Conservation (phyloP, 257 asterid genomes). For the Avicennia marina region DNA sequence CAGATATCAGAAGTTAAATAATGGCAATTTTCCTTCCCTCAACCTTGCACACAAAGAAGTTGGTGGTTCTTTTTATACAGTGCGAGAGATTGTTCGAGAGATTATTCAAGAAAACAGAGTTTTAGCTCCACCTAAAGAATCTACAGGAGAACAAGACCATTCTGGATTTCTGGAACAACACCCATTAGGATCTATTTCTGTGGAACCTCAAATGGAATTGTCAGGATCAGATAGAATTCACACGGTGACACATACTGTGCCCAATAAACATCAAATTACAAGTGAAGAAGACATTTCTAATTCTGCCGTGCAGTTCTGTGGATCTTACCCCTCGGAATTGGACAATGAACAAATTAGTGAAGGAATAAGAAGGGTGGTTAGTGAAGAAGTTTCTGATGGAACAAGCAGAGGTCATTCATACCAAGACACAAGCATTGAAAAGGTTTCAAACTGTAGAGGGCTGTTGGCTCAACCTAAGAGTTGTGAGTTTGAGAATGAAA, state of each 20-base stretch:
- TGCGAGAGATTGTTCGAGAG: slow-evolving; percentile 70
- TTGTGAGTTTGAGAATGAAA: slow-evolving; percentile 19
- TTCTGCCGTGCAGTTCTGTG: slow-evolving; percentile 18
- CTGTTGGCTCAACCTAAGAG: slow-evolving; percentile 4
- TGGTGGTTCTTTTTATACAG: slow-evolving; percentile 74
- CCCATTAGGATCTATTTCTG: slow-evolving; percentile 61
- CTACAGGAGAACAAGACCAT: slow-evolving; percentile 35
- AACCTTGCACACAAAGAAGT: slow-evolving; percentile 74
- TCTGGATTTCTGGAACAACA: slow-evolving; percentile 41
- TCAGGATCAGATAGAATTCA: slow-evolving; percentile 29
- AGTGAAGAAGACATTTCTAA: slow-evolving; percentile 27
- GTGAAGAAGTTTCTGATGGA: slow-evolving; percentile 22
- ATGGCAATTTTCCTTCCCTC: slow-evolving; percentile 61
- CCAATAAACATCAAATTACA: slow-evolving; percentile 17
- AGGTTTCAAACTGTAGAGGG: slow-evolving; percentile 8
- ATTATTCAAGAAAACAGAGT: slow-evolving; percentile 74
- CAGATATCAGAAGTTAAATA: slow-evolving; percentile 53
- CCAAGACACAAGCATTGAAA: slow-evolving; percentile 19
- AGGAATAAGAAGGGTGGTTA: slow-evolving; percentile 16
- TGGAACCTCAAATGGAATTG: slow-evolving; percentile 43
- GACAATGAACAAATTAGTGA: slow-evolving; percentile 19
- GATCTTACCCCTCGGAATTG: slow-evolving; percentile 20
- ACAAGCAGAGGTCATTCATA: slow-evolving; percentile 9
- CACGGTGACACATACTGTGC: slow-evolving; percentile 9
- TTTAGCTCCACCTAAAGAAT: slow-evolving; percentile 65